Conservation (phyloP, 305 asterid genomes). For the Fraxinus nigra region DNA sequence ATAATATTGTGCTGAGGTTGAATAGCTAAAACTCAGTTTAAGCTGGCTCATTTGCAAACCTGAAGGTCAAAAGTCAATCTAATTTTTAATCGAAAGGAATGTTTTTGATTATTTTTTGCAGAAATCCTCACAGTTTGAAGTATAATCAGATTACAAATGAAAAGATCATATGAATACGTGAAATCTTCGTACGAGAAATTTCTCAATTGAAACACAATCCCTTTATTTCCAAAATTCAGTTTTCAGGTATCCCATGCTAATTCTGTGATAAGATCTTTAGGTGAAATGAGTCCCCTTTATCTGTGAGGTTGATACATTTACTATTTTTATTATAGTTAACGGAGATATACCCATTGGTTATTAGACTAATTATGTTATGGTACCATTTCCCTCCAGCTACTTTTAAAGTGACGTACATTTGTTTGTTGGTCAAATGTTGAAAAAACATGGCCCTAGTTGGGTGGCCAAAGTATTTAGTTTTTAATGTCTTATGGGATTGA, state of each 20-base stretch:
- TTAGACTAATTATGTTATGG: neutral
- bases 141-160: neutral
- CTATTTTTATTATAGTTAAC: neutral
- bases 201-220: neutral
- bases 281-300: neutral
- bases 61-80: neutral
- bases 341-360: neutral
- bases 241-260: neutral
- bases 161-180: neutral
- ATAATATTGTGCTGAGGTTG: neutral
- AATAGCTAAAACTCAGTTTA: neutral
- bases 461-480: neutral
- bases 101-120: neutral
- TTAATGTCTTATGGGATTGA: conserved; percentile 1
- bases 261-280: neutral
- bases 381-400: neutral
- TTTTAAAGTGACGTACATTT: neutral
- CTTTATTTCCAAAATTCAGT: neutral
- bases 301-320: neutral
- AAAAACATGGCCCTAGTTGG: neutral
- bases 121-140: neutral
- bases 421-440: neutral
- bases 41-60: neutral
- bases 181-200: neutral
- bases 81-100: neutral